These are phyloP conservation scores for Brasilioporus rufonigricans DNA, from an alignment of 768 basidiomycete genomes.

Conservation along the genomic window DNA sequence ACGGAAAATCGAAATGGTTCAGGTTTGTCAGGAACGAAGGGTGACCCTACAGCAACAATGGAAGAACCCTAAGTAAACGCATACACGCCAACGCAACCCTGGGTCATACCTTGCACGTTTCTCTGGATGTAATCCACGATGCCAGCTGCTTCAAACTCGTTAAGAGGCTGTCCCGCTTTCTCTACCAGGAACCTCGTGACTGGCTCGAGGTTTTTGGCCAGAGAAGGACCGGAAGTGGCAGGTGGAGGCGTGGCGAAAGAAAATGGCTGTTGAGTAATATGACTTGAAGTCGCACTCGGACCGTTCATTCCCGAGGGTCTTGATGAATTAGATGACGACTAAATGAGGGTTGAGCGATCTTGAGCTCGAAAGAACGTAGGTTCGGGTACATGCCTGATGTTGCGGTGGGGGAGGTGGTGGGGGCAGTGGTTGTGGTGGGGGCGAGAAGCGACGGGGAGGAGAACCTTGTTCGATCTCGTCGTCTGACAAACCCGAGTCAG, in stretches of 20 bases:
- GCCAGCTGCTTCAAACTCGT: slow-evolving; percentile 51
- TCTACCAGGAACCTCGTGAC: slow-evolving; percentile 48
- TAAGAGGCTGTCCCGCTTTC: slow-evolving; percentile 47
- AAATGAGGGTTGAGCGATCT: slow-evolving; percentile 24
- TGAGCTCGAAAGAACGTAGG: slow-evolving; percentile 14
- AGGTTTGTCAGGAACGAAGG: slow-evolving; percentile 34
- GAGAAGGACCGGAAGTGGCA: slow-evolving; percentile 20
- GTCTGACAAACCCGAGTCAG: slow-evolving; percentile 20
- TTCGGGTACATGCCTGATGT: slow-evolving; percentile 28
- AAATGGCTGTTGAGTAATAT: slow-evolving; percentile 16
- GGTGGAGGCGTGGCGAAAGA: slow-evolving; percentile 16
- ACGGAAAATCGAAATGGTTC: slow-evolving; percentile 66
- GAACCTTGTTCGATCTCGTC: slow-evolving; percentile 29
- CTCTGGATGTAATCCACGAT: slow-evolving; percentile 54
- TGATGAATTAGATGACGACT: slow-evolving; percentile 22
- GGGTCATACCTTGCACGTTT: slow-evolving; percentile 44
- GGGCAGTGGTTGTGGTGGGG: slow-evolving; percentile 20
- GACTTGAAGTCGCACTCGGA: slow-evolving; percentile 11
- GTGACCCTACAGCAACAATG: slow-evolving; percentile 21
- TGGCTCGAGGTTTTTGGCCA: slow-evolving; percentile 46
- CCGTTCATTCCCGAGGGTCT: slow-evolving; percentile 16
- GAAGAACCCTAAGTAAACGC: slow-evolving; percentile 11
- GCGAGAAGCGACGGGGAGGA: slow-evolving; percentile 25
- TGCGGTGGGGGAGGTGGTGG: slow-evolving; percentile 22
- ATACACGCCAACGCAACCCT: slow-evolving; percentile 4